Percentiles rank a stretch among this genome's conserved stretches.
Conservation (phyloP, 345 rosid genomes). For the Isatis tinctoria region DNA sequence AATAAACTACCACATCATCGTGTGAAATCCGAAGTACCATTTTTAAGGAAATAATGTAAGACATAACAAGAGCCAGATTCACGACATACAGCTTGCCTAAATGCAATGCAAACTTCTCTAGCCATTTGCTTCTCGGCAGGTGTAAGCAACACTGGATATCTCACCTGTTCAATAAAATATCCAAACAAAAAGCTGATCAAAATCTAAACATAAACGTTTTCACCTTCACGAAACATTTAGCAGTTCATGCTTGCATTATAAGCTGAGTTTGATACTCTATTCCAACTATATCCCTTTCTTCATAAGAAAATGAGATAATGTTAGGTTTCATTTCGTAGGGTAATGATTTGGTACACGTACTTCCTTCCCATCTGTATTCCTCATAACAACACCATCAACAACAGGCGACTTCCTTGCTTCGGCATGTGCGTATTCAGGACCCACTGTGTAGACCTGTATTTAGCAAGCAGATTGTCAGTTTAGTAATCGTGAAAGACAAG, state of each 20-base stretch:
- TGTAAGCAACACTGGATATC: slow-evolving; percentile 85
- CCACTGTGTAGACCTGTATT: slow-evolving; percentile 93
- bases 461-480: slow-evolving; percentile 21
- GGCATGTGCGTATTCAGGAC: slow-evolving; percentile 99
- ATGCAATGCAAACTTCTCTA: slow-evolving; percentile 92
- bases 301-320: neutral
- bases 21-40: neutral
- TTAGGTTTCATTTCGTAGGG: neutral
- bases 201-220: neutral
- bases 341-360: slow-evolving; percentile 36
- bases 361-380: slow-evolving; percentile 97
- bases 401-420: slow-evolving; percentile 99
- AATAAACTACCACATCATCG: neutral
- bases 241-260: neutral
- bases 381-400: slow-evolving; percentile 99
- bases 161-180: slow-evolving; percentile 51
- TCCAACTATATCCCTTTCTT: neutral
- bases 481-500: slow-evolving; percentile 16
- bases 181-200: slow-evolving; percentile 8
- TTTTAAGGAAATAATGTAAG: neutral
- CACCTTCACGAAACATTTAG: neutral
- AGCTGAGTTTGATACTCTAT: neutral
- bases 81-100: slow-evolving; percentile 82
- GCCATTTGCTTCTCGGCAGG: slow-evolving; percentile 99
- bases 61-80: slow-evolving; percentile 7